These are phyloP conservation scores for Pyrenopolyporus hunteri DNA, from an alignment of 495 filamentous ascomycete species.

Conservation along the genomic window DNA sequence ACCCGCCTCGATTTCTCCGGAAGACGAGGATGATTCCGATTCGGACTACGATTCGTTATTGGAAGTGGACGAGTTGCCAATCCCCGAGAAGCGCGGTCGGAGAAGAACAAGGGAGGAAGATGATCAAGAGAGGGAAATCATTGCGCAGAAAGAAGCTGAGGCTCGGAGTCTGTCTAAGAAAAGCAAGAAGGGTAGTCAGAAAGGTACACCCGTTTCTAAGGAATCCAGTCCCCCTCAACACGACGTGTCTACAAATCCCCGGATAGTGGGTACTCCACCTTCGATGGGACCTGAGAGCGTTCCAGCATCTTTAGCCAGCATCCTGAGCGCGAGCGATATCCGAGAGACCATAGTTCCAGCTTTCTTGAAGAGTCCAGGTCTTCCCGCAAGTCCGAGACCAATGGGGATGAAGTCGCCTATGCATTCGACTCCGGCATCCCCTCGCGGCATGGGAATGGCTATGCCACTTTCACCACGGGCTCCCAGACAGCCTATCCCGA, in stretches of 20 bases:
- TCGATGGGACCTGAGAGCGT: slow-evolving; percentile 38
- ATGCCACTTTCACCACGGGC: slow-evolving; percentile 76
- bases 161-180: slow-evolving; percentile 69
- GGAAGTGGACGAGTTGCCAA: slow-evolving; percentile 65
- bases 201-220: slow-evolving; percentile 46
- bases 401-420: slow-evolving; percentile 73
- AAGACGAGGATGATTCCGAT: slow-evolving; percentile 65
- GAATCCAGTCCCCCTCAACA: slow-evolving; percentile 18
- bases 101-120: slow-evolving; percentile 88
- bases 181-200: slow-evolving; percentile 60
- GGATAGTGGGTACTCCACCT: slow-evolving; percentile 29
- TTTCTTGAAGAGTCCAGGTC: slow-evolving; percentile 76
- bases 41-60: slow-evolving; percentile 85
- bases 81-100: slow-evolving; percentile 71
- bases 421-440: slow-evolving; percentile 72
- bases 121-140: slow-evolving; percentile 75
- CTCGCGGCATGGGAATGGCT: slow-evolving; percentile 58
- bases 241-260: slow-evolving; percentile 44
- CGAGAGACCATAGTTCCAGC: slow-evolving; percentile 54
- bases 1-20: slow-evolving; percentile 53
- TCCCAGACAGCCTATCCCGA: slow-evolving; percentile 67
- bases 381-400: slow-evolving; percentile 90
- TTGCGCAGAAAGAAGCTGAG: slow-evolving; percentile 67
- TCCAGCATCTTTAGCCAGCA: slow-evolving; percentile 55
- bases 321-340: slow-evolving; percentile 49